Conservation (phyloP, 441 rosid species). For the Pelargonium myrrhifolium region DNA sequence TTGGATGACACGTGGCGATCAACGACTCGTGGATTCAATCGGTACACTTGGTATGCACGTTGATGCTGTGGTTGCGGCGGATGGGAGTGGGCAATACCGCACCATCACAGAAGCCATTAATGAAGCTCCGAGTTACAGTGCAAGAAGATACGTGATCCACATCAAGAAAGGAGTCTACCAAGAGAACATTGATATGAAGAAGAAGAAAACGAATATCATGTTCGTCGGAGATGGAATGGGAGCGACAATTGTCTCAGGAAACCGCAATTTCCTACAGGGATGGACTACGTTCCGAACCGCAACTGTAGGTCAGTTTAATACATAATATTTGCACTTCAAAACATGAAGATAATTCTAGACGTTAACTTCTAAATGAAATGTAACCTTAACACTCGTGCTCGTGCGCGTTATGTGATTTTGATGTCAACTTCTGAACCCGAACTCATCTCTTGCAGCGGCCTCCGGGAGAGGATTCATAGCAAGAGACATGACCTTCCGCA, state of each 20-base stretch:
- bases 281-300: slow-evolving; percentile 50
- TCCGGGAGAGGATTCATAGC: slow-evolving; percentile 45
- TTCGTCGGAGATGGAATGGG: slow-evolving; percentile 54
- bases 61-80: slow-evolving; percentile 37
- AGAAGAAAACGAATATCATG: slow-evolving; percentile 34
- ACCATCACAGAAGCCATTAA: slow-evolving; percentile 42
- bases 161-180: slow-evolving; percentile 39
- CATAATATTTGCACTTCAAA: too few species aligned
- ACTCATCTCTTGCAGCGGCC: slow-evolving; percentile 26
- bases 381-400: too few species aligned
- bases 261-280: slow-evolving; percentile 34
- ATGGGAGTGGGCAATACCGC: slow-evolving; percentile 47
- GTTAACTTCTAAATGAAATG: too few species aligned
- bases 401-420: too few species aligned
- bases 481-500: slow-evolving; percentile 40
- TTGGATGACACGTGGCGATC: slow-evolving; percentile 62
- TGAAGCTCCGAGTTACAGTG: slow-evolving; percentile 48
- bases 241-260: slow-evolving; percentile 33
- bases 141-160: slow-evolving; percentile 42
- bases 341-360: too few species aligned
- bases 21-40: slow-evolving; percentile 26
- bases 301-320: slow-evolving; percentile 41
- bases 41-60: slow-evolving; percentile 31
- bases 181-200: slow-evolving; percentile 40
- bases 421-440: too few species aligned